Base-by-base conservation (phyloP, 768 basidiomycete genomes). In the Kwoniella sp. region DNA sequence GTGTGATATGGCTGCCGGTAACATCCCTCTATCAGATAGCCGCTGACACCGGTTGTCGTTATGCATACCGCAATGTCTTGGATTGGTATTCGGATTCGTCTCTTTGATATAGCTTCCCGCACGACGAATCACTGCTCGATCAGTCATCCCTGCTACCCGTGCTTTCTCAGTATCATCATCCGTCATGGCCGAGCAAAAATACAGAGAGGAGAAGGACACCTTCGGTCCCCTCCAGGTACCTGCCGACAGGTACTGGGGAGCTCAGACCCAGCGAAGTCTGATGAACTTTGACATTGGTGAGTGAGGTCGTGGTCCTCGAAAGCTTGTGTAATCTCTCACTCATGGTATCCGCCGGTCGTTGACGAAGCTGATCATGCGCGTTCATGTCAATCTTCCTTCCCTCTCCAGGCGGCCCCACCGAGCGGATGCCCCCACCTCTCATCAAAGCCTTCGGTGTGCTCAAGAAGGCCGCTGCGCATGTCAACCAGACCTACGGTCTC, bases 371-470 rank as follows among this genome's bases (percentile, higher is more conserved):
- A 37, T 37, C 34, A 37, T 37, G 7, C 7, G 7, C 7, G 13
- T 37, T 7, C 13, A 37, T 37, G 7, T 37, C 34, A 37, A 11
- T 45, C n/a, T 34, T 22, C 37, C 5, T 54, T 45, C 41, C 41
- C 41, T 17, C 41, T 11, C 25, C 58, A 80, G 79, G 79, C 64
- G 96, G 96, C 22, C 88, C 90, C 22, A 84, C 92, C 1, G 96
- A 99, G 80, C 88, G 94, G 64, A 87, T 98, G 69, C 96, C 96
- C 0, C 87, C 87, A 15, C 93, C 95, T n/a, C 84, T 99, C 47
- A 95, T 99, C 84, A 92, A 95, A 81, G 96, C 96, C 0, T 99
- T 99, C 71, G 96, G 93, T 75, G 88, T 96, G 9, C 85, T 99
- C 78, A 99, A 99, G 83, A 96, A 96, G 82, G 95, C 96, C 4